These are phyloP conservation scores for Ilyonectria robusta DNA, from an alignment of 2,329 filamentous ascomycete species.

Conservation along the genomic window DNA sequence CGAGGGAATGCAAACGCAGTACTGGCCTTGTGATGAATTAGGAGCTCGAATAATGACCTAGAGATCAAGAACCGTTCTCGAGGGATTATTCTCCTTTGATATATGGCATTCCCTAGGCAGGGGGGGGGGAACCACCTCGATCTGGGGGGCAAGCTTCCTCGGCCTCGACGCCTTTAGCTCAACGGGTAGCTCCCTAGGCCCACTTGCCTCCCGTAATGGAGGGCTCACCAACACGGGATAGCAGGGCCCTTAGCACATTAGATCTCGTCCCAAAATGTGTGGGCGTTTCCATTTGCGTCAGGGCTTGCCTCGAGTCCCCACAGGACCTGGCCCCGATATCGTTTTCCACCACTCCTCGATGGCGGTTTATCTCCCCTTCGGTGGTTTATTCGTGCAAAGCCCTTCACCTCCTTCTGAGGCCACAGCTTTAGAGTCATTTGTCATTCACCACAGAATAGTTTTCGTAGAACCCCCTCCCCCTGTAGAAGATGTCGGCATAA, in stretches of 20 bases:
- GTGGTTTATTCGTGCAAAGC: too few species aligned
- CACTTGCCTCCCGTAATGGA: background rate
- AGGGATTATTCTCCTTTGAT: background rate
- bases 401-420: too few species aligned
- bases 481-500: background rate
- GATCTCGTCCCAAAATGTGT: background rate
- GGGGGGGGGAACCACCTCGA: background rate
- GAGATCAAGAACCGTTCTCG: background rate
- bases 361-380: too few species aligned
- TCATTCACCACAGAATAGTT: too few species aligned
- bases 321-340: background rate
- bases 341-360: too few species aligned
- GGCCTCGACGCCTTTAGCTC: background rate
- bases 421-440: too few species aligned
- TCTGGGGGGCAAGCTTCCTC: background rate
- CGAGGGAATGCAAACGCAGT: background rate
- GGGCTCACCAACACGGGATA: background rate
- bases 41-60: background rate
- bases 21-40: background rate
- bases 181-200: background rate
- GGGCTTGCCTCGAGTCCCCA: background rate
- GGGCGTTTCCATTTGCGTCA: conserved; percentile 1
- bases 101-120: background rate
- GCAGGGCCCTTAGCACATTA: background rate
- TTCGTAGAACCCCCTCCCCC: too few species aligned